A percentile compares a stretch with the other conserved stretches of the same genome.
phyloP scores from a whole-genome alignment of 2,329 filamentous ascomycete species.

The Arthrobotrys pseudoclavata region DNA sequence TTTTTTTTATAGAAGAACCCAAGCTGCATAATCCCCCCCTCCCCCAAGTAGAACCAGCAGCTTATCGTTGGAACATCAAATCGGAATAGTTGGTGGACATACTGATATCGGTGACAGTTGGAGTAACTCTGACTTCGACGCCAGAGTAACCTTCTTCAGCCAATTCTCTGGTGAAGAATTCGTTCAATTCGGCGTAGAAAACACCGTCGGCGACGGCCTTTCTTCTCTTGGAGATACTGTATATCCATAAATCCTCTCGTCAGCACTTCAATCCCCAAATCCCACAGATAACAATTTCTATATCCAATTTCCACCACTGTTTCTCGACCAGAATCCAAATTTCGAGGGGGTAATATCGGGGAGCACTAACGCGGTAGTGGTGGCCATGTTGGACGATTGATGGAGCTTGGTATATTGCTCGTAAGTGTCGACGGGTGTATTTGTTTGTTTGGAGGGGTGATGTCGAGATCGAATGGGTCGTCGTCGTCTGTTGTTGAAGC shows the following conservation, averaged over 20 bases:
- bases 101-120: constrained; percentile 99
- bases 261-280: constrained; percentile 39
- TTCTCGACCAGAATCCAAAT: constrained; percentile 2
- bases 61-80: not conserved
- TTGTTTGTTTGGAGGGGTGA: constrained; percentile 15
- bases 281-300: constrained; percentile 8
- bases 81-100: constrained; percentile 64
- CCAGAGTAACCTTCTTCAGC: constrained; percentile 99
- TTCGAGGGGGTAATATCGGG: constrained; percentile 12
- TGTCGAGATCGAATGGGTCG: constrained; percentile 36
- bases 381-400: constrained; percentile 47
- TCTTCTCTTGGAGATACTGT: constrained; percentile 64
- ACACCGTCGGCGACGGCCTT: constrained; percentile 97
- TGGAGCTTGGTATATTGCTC: constrained; percentile 36
- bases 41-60: not conserved
- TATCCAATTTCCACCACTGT: constrained; percentile 11
- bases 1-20: not conserved
- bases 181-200: constrained; percentile 99
- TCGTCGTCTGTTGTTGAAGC: constrained; percentile 53
- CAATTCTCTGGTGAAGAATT: constrained; percentile 99
- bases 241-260: constrained; percentile 44
- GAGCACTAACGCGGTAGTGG: constrained; percentile 55
- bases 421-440: constrained; percentile 23
- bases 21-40: not conserved
- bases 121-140: constrained; percentile 99